phyloP scores from a whole-genome alignment of 371 early-diverging fungal species.

The Rhizopus sp. region DNA sequence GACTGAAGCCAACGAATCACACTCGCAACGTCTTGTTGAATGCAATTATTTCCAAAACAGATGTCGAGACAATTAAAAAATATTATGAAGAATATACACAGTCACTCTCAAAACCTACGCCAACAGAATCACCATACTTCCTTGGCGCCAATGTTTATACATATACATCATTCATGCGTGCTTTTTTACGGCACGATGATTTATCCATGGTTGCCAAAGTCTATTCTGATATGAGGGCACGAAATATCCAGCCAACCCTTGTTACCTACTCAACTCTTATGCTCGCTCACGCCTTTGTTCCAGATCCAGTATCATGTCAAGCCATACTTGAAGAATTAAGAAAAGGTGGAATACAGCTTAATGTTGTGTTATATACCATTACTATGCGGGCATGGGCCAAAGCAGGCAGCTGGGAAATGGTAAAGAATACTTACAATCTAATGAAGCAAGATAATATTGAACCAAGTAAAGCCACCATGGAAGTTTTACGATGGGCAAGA shows the following conservation, averaged over 20 bases:
- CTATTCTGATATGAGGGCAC: conserved; percentile 42
- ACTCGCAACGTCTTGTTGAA: conserved; percentile 46
- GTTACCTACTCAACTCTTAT: conserved; percentile 46
- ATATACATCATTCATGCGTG: conserved; percentile 52
- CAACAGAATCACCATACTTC: conserved; percentile 13
- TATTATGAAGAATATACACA: conserved; percentile 38
- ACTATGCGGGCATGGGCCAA: conserved; percentile 52
- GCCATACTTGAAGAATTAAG: conserved; percentile 38
- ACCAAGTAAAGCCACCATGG: conserved; percentile 42
- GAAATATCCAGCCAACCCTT: conserved; percentile 38
- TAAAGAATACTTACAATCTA: conserved; percentile 35
- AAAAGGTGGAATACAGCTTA: conserved; percentile 23
- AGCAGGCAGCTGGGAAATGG: conserved; percentile 39
- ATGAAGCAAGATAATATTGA: conserved; percentile 40
- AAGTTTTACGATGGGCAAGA: conserved; percentile 42
- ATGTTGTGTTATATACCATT: conserved; percentile 47
- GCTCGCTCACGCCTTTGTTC: conserved; percentile 48
- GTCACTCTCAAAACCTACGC: conserved; percentile 6
- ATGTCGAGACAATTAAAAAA: conserved; percentile 17
- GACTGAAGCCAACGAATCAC: conserved; percentile 23
- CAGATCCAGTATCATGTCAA: conserved; percentile 43
- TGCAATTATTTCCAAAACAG: conserved; percentile 35
- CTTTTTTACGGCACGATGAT: conserved; percentile 43
- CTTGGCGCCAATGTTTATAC: conserved; percentile 38
- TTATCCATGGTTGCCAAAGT: conserved; percentile 41